Conservation (phyloP, 805 yeast species). For the Torulaspora quercuum region DNA sequence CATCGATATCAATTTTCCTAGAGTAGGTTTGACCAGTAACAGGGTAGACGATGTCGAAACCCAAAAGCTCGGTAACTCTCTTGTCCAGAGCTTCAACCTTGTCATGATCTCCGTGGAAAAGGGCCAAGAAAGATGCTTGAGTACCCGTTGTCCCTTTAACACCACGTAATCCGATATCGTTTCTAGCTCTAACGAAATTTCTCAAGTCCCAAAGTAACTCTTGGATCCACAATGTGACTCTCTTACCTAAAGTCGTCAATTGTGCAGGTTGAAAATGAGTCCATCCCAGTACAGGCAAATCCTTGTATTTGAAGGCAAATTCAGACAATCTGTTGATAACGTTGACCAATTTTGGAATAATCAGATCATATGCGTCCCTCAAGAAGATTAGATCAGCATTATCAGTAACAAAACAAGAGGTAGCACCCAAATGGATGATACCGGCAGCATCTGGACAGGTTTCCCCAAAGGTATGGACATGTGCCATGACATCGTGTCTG, state of each 20-base stretch:
- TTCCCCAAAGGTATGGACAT: slow-evolving; percentile 91
- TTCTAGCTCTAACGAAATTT: slow-evolving; percentile 92
- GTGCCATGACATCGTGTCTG: slow-evolving; percentile 99
- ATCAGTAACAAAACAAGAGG: slow-evolving; percentile 96
- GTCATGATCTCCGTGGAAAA: slow-evolving; percentile 95
- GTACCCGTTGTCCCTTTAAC: slow-evolving; percentile 99
- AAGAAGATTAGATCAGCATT: slow-evolving; percentile 96
- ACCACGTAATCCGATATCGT: slow-evolving; percentile 94
- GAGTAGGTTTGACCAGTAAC: slow-evolving; percentile 99
- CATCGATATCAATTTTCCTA: slow-evolving; percentile 95
- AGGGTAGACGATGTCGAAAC: slow-evolving; percentile 93
- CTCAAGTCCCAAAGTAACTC: slow-evolving; percentile 97
- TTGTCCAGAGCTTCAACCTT: slow-evolving; percentile 91
- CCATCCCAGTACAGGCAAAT: slow-evolving; percentile 97
- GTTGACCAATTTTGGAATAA: slow-evolving; percentile 92
- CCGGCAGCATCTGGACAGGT: slow-evolving; percentile 96
- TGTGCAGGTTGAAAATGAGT: slow-evolving; percentile 99
- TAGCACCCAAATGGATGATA: slow-evolving; percentile 96
- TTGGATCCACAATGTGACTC: slow-evolving; percentile 97
- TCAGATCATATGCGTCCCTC: slow-evolving; percentile 89
- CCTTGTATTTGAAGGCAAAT: slow-evolving; percentile 90
- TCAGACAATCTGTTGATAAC: slow-evolving; percentile 86
- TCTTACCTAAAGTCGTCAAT: slow-evolving; percentile 96
- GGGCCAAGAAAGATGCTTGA: slow-evolving; percentile 90
- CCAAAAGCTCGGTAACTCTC: slow-evolving; percentile 87